Evolutionary conservation across 495 filamentous ascomycete species (phyloP).

Genomic region (Penicillium egyptiacum): DNA sequence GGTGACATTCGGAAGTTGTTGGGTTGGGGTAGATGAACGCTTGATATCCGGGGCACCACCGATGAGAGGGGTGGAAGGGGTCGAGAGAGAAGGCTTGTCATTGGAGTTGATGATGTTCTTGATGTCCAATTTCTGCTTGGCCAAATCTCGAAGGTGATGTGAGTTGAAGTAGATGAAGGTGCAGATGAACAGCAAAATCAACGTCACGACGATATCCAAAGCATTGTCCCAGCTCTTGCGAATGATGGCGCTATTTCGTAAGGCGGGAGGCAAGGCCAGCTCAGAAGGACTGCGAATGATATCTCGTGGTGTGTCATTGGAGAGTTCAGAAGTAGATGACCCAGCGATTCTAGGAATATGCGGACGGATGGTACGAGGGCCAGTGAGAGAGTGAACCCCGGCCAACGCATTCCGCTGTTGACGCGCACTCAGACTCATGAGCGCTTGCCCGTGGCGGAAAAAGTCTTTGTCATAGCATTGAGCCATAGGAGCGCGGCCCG

Average conservation of each 20-base stretch:
- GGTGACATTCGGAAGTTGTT: conserved; percentile 32
- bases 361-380: conserved; percentile 35
- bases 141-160: conserved; percentile 46
- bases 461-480: conserved; percentile 63
- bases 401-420: conserved; percentile 52
- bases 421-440: conserved; percentile 42
- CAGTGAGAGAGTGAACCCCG: conserved; percentile 53
- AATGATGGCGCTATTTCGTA: conserved; percentile 53
- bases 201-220: conserved; percentile 50
- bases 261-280: conserved; percentile 45
- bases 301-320: conserved; percentile 47
- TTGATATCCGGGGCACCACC: conserved; percentile 31
- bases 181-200: conserved; percentile 45
- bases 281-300: conserved; percentile 42
- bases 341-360: conserved; percentile 41
- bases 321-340: conserved; percentile 29
- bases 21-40: conserved; percentile 25
- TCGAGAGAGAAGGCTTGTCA: conserved; percentile 42
- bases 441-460: conserved; percentile 40
- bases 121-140: conserved; percentile 54
- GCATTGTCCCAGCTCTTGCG: conserved; percentile 55
- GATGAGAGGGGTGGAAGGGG: conserved; percentile 45
- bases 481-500: conserved; percentile 65
- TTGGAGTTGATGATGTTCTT: conserved; percentile 52
- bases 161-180: conserved; percentile 54